Conservation (phyloP, 257 asterid genomes). For the Solanum corneliomulleri region DNA sequence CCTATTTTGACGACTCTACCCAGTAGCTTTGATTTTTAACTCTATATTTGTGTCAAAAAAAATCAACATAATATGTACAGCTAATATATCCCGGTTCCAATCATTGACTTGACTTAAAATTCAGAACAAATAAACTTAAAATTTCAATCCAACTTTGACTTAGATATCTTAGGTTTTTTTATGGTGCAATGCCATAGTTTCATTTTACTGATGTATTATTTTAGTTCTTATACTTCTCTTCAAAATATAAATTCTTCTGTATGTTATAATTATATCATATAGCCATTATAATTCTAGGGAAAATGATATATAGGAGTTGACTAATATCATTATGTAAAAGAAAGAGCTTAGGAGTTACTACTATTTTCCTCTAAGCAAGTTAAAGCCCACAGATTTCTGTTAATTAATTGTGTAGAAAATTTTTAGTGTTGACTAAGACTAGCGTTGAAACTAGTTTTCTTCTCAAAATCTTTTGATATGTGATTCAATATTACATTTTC, state of each 20-base stretch:
- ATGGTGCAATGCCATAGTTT: neutral
- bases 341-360: neutral
- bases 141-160: neutral
- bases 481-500: conserved; percentile 10
- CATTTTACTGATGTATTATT: neutral
- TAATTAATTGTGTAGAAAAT: neutral
- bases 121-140: neutral
- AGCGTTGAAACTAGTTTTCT: neutral
- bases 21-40: neutral
- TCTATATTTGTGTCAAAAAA: neutral
- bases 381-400: neutral
- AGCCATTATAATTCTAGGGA: neutral
- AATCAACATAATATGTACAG: neutral
- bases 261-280: neutral
- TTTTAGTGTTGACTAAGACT: neutral
- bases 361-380: neutral
- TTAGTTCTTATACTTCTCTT: neutral
- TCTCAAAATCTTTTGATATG: neutral
- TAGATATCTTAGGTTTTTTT: neutral
- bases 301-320: neutral
- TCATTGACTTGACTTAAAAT: neutral
- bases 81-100: neutral
- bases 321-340: neutral
- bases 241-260: neutral
- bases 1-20: neutral